A percentile compares a stretch with the other conserved stretches of the same genome.
phyloP scores from a whole-genome alignment of 2,329 filamentous ascomycete genomes.

The Pseudogymnoascus sp. region DNA sequence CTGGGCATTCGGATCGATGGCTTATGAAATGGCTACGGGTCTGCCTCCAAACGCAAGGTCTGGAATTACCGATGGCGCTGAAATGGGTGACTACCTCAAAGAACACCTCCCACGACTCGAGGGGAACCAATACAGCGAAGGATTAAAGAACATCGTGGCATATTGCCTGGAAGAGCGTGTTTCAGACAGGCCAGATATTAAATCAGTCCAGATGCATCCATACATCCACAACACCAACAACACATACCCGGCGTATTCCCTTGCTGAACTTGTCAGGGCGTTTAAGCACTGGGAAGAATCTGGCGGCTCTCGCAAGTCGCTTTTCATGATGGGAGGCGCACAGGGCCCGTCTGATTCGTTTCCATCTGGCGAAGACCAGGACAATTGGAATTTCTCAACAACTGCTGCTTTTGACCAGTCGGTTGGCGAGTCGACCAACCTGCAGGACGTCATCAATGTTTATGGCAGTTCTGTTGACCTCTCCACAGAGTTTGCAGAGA shows the following conservation, averaged over 20 bases:
- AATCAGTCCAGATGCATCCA: slow-evolving; percentile 60
- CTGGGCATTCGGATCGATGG: slow-evolving; percentile 76
- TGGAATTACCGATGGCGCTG: slow-evolving; percentile 36
- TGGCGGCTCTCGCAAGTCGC: slow-evolving; percentile 61
- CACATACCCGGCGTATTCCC: slow-evolving; percentile 54
- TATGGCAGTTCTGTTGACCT: slow-evolving; percentile 54
- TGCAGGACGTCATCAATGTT: slow-evolving; percentile 52
- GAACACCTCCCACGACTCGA: slow-evolving; percentile 60
- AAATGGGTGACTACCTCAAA: slow-evolving; percentile 49
- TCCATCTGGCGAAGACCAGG: slow-evolving; percentile 41
- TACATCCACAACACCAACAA: slow-evolving; percentile 59
- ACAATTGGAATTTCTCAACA: slow-evolving; percentile 63
- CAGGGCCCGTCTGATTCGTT: slow-evolving; percentile 37
- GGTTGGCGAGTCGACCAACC: slow-evolving; percentile 43
- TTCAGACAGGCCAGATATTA: slow-evolving; percentile 59
- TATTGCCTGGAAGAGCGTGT: slow-evolving; percentile 67
- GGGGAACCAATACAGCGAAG: slow-evolving; percentile 61
- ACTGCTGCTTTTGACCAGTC: slow-evolving; percentile 57
- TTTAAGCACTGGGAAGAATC: slow-evolving; percentile 70
- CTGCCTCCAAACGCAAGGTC: slow-evolving; percentile 61
- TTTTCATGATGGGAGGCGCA: slow-evolving; percentile 54
- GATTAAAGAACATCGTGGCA: slow-evolving; percentile 61
- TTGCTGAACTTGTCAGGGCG: slow-evolving; percentile 60
- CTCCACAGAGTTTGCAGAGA: slow-evolving; percentile 36
- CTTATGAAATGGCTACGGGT: slow-evolving; percentile 74